A percentile compares a stretch with the other conserved stretches of the same genome.
phyloP scores from a whole-genome alignment of 2,329 filamentous ascomycete species.

The Botrytis galanthina region DNA sequence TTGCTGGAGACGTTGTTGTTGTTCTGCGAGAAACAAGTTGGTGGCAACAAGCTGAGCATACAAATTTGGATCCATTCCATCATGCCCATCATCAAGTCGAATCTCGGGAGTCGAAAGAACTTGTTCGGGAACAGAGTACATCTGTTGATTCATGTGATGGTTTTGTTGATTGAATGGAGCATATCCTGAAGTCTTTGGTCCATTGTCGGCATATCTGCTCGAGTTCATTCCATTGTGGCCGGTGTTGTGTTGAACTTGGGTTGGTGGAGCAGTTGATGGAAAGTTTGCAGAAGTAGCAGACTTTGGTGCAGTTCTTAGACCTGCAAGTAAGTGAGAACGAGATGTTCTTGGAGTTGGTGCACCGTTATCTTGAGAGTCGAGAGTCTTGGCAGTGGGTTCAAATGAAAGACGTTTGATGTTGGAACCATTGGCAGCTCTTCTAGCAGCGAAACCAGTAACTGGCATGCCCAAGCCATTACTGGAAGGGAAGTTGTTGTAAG shows the following conservation, averaged over 20 bases:
- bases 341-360: slow-evolving; percentile 86
- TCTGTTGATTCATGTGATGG: slow-evolving; percentile 48
- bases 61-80: slow-evolving; percentile 78
- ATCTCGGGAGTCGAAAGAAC: slow-evolving; percentile 81
- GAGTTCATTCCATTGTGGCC: slow-evolving; percentile 27
- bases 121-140: slow-evolving; percentile 77
- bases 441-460: slow-evolving; percentile 77
- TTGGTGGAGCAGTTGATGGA: slow-evolving; percentile 61
- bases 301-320: slow-evolving; percentile 90
- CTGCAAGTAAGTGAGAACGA: slow-evolving; percentile 89
- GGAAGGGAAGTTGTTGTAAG: slow-evolving; percentile 76
- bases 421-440: slow-evolving; percentile 67
- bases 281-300: slow-evolving; percentile 71
- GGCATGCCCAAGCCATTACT: slow-evolving; percentile 73
- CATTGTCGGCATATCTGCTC: slow-evolving; percentile 39
- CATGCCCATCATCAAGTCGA: slow-evolving; percentile 66
- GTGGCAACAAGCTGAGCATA: slow-evolving; percentile 89
- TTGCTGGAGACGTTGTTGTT: slow-evolving; percentile 93
- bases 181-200: slow-evolving; percentile 38
- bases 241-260: slow-evolving; percentile 46
- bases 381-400: slow-evolving; percentile 63
- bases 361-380: slow-evolving; percentile 64
- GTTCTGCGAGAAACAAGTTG: slow-evolving; percentile 88
- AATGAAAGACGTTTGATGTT: slow-evolving; percentile 88
- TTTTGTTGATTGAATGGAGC: slow-evolving; percentile 39